Conservation (phyloP, 2,329 filamentous ascomycete species). For the Xylariaceae sp. region DNA sequence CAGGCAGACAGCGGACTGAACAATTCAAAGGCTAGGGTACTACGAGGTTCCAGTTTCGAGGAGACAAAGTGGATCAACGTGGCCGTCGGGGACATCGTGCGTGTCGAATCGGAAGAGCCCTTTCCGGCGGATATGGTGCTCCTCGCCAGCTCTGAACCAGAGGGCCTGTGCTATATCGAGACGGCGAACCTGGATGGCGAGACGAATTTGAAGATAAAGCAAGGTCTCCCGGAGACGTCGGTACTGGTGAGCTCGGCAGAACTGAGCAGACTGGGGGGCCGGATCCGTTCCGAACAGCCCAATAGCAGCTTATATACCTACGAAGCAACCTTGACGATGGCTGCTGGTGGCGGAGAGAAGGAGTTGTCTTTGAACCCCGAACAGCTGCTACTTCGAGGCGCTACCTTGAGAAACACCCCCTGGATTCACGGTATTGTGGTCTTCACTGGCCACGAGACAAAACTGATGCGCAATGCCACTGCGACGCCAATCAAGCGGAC, state of each 20-base stretch:
- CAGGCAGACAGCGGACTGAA: conserved; percentile 82
- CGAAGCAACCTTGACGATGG: conserved; percentile 89
- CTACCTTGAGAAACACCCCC: conserved; percentile 88
- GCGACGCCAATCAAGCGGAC: conserved; percentile 96
- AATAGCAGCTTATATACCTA: conserved; percentile 99
- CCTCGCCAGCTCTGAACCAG: conserved; percentile 89
- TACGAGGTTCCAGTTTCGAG: conserved; percentile 76
- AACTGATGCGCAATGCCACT: conserved; percentile 97
- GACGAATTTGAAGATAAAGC: conserved; percentile 98
- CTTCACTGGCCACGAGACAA: conserved; percentile 96
- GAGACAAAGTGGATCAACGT: conserved; percentile 93
- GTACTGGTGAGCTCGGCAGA: conserved; percentile 80
- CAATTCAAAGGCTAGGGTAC: conserved; percentile 72
- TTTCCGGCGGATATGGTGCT: conserved; percentile 93
- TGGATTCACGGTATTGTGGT: conserved; percentile 97
- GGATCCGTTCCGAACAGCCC: conserved; percentile 88
- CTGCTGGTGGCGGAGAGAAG: conserved; percentile 84
- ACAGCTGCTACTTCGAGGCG: conserved; percentile 85
- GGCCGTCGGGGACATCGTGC: conserved; percentile 82
- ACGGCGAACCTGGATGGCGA: conserved; percentile 96
- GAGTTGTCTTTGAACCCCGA: conserved; percentile 85
- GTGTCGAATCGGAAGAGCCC: conserved; percentile 88
- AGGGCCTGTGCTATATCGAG: conserved; percentile 97
- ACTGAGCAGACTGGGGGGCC: conserved; percentile 75
- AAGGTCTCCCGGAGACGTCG: conserved; percentile 87